phyloP scores from a whole-genome alignment of 2,329 filamentous ascomycete species.

The Xylariales sp. region DNA sequence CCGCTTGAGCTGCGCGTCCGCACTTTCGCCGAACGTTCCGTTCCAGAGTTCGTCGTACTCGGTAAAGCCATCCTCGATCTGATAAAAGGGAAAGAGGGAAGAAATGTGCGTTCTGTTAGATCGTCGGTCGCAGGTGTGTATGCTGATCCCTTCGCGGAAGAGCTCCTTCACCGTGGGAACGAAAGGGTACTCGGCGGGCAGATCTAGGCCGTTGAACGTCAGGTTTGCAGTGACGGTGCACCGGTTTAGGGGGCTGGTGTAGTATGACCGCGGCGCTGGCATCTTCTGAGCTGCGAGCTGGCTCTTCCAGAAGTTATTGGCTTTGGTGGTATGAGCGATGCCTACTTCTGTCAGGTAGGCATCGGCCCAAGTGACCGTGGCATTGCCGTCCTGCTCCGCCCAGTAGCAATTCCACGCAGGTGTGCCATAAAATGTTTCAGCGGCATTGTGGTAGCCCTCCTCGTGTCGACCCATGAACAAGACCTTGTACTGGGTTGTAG shows the following conservation, averaged over 20 bases:
- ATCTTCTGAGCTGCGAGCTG: conserved; percentile 49
- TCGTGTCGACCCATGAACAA: conserved; percentile 67
- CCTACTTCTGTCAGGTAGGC: conserved; percentile 56
- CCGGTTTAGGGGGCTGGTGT: conserved; percentile 58
- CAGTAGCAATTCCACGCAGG: conserved; percentile 69
- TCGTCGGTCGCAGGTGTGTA: conserved; percentile 65
- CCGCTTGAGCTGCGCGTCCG: conserved; percentile 43
- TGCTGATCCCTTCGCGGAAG: conserved; percentile 61
- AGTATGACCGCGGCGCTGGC: conserved; percentile 59
- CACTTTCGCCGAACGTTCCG: conserved; percentile 36
- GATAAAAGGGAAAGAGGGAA: conserved; percentile 45
- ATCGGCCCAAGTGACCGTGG: conserved; percentile 58
- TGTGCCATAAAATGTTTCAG: conserved; percentile 63
- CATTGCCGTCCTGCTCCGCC: conserved; percentile 59
- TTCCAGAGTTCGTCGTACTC: conserved; percentile 48
- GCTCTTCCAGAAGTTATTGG: conserved; percentile 54
- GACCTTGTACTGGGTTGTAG: conserved; percentile 56
- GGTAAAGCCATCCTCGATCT: conserved; percentile 56
- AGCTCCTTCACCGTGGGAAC: conserved; percentile 58
- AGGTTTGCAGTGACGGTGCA: conserved; percentile 59
- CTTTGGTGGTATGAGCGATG: conserved; percentile 50
- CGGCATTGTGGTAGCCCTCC: conserved; percentile 60
- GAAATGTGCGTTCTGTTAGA: conserved; percentile 50
- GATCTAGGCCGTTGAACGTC: conserved; percentile 51
- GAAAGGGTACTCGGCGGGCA: conserved; percentile 49